phyloP scores from a whole-genome alignment of 164 flowering plant genomes.

The Dillenia suffruticosa region DNA sequence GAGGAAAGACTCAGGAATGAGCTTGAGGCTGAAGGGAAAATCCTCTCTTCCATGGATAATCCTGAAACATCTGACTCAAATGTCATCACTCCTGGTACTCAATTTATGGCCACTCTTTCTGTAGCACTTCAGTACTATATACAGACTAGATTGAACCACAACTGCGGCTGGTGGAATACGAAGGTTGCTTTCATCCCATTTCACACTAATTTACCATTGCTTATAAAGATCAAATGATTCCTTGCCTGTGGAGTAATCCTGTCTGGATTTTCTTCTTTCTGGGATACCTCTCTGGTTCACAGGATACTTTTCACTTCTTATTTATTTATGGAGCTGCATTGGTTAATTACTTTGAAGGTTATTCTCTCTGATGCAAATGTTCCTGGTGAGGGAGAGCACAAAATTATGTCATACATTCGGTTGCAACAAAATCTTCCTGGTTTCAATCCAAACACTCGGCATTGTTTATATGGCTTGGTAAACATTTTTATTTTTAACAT shows the following conservation, averaged over 20 bases:
- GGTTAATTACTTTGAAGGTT: conserved; percentile 92
- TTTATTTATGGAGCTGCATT: conserved; percentile 74
- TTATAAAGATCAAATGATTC: conserved; percentile 39
- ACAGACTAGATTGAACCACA: conserved; percentile 65
- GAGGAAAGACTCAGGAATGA: conserved; percentile 75
- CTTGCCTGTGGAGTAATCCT: conserved; percentile 45
- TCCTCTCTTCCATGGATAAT: conserved; percentile 49
- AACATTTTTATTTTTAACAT: not conserved
- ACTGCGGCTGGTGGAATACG: conserved; percentile 64
- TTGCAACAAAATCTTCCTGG: conserved; percentile 85
- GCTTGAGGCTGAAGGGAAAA: conserved; percentile 55
- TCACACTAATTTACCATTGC: conserved; percentile 14
- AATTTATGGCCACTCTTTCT: conserved; percentile 83
- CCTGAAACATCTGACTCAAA: conserved; percentile 88
- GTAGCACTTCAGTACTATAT: conserved; percentile 89
- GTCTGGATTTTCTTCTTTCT: conserved; percentile 31
- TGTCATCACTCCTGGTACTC: conserved; percentile 98
- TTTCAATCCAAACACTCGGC: conserved; percentile 91
- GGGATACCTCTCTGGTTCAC: conserved; percentile 35
- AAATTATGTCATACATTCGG: conserved; percentile 90
- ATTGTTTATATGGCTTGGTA: conserved; percentile 94
- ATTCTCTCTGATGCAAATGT: conserved; percentile 97
- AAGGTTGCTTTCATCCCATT: conserved; percentile 51
- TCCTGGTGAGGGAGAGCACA: conserved; percentile 99
- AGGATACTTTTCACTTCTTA: conserved; percentile 51